Percentiles rank a stretch among this genome's conserved stretches.
Evolutionary conservation across 371 early-diverging fungal genomes (phyloP).

Genomic region (Apophysomyces elegans): DNA sequence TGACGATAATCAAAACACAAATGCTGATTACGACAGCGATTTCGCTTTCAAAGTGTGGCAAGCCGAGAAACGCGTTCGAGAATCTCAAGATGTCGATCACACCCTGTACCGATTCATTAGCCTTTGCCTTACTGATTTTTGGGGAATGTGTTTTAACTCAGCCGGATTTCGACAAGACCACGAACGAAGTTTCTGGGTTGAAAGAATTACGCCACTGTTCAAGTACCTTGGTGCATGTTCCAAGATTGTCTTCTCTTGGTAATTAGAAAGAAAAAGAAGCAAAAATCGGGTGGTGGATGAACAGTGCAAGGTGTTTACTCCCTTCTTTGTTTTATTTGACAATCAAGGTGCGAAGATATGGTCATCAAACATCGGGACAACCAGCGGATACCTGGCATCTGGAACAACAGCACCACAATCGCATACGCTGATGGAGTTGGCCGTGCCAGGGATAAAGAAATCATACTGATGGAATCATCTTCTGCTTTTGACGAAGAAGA

Average conservation of each 20-base stretch:
- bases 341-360: not conserved
- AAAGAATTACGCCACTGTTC: conserved; percentile 3
- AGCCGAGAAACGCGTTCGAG: not conserved
- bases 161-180: not conserved
- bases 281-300: not conserved
- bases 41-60: conserved; percentile 6
- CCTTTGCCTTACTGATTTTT: not conserved
- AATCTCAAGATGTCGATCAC: not conserved
- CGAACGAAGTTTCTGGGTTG: not conserved
- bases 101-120: not conserved
- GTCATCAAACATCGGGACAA: not conserved
- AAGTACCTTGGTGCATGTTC: conserved; percentile 4
- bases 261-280: not conserved
- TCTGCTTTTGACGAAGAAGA: conserved; percentile 8
- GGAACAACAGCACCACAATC: not conserved
- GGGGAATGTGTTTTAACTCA: conserved; percentile 5
- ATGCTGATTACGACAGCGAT: not conserved
- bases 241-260: not conserved
- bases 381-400: conserved; percentile 1
- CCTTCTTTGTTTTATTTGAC: conserved; percentile 4
- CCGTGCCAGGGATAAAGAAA: conserved; percentile 4
- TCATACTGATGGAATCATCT: conserved; percentile 6
- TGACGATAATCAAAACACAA: not conserved
- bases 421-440: conserved; percentile 4
- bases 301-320: not conserved